Evolutionary conservation across 176 grass and related monocot genomes (phyloP), one percentile per base, ranked within the genome.

Genomic region (Cenchrus purpureus): DNA sequence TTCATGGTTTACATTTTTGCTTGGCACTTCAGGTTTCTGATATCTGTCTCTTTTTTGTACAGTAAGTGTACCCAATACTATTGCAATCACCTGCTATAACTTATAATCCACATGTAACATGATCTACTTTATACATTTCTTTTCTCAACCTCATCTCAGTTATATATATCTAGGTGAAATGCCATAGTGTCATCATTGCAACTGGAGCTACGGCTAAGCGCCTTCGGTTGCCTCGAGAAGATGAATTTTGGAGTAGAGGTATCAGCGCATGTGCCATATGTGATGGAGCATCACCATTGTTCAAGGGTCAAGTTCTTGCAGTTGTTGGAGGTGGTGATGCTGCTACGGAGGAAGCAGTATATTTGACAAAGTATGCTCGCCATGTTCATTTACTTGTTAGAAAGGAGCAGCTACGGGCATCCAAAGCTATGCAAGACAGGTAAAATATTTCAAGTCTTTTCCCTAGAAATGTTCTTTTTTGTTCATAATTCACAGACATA

Each of bases 161-260:
- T 37, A 2, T 59, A 53, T 83, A 46, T 90, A 60, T 80, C 37
- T 40, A 99, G 97, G 94, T 99, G 48, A 99, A 91, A 82, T 96
- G 82, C 22, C 84, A 96, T 73, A 94, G 90, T 90, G 2, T 99
- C 87, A 94, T 99, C 19, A 89, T 99, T 83, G 97, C 97, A 81
- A 99, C 97, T 71, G 97, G 97, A 84, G 97, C 97, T 13, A 94
- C 81, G 74, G 97, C 97, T 61, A 92, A 94, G 73, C 91, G 91
- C 53, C 86, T 99, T 32, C 53, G 62, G 6, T 89, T 99, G 57
- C 97, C 97, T 65, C 93, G 88, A 76, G 97, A 99, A 85, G 91
- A 99, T 82, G 97, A 96, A 80, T 99, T 99, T 86, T 99, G 97
- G 97, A 96, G 97, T 79, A 94, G 94, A 94, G 97, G 97, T 76